Conservation (phyloP, 768 basidiomycete genomes). For the Tephrocybe sp. region DNA sequence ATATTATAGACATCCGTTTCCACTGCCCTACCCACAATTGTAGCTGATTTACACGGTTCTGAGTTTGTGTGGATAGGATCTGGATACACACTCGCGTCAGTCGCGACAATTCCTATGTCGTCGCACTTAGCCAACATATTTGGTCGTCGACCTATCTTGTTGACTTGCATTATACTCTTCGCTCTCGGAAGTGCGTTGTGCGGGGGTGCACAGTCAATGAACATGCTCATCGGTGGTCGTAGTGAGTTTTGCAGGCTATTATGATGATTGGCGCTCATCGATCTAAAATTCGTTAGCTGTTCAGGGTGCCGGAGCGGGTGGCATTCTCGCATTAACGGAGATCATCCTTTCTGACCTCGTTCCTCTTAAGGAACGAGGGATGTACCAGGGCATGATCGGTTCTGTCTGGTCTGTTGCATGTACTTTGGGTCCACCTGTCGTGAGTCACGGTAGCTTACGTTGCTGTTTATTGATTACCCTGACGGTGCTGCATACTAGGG, state of each 20-base stretch:
- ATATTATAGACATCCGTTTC: slow-evolving; percentile 16
- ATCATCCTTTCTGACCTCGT: slow-evolving; percentile 46
- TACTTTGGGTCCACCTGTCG: slow-evolving; percentile 16
- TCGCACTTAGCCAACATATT: slow-evolving; percentile 33
- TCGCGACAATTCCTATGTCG: slow-evolving; percentile 36
- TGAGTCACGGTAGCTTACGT: too few species aligned
- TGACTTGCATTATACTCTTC: slow-evolving; percentile 32
- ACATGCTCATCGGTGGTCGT: slow-evolving; percentile 40
- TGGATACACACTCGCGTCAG: slow-evolving; percentile 38
- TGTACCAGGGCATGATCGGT: slow-evolving; percentile 32
- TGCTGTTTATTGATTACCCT: too few species aligned
- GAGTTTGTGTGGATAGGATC: slow-evolving; percentile 44
- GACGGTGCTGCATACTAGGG: too few species aligned
- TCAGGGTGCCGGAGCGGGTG: slow-evolving; percentile 39
- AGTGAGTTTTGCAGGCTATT: slow-evolving; percentile 9
- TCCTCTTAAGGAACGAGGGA: slow-evolving; percentile 42
- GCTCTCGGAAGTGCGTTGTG: slow-evolving; percentile 42
- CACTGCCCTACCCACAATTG: slow-evolving; percentile 25
- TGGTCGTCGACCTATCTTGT: slow-evolving; percentile 33
- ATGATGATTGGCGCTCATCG: background rate
- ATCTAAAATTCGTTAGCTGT: slow-evolving; percentile 25
- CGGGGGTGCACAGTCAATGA: slow-evolving; percentile 39
- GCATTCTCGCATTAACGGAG: slow-evolving; percentile 29
- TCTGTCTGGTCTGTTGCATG: slow-evolving; percentile 27
- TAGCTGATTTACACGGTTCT: slow-evolving; percentile 27